A percentile compares a stretch with the other conserved stretches of the same genome.
Evolutionary conservation across 2,329 filamentous ascomycete genomes (phyloP).

Genomic region (Aspergillus sp.): DNA sequence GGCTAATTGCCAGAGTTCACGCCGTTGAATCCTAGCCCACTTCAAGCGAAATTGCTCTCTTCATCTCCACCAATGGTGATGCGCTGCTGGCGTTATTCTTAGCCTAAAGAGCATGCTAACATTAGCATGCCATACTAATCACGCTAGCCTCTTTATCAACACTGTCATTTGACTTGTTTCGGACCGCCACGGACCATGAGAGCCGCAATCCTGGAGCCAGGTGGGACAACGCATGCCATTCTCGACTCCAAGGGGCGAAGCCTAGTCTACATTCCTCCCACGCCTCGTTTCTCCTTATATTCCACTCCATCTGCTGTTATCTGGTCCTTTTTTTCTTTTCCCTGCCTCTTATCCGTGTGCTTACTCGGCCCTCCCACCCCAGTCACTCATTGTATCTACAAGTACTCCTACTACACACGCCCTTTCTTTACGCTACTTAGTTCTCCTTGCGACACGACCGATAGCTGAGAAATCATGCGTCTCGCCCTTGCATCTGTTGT

Average conservation of each 20-base stretch:
- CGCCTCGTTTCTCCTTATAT: neutral
- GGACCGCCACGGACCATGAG: neutral
- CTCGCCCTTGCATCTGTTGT: neutral
- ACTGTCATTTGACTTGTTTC: neutral
- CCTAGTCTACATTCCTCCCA: neutral
- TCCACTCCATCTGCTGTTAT: neutral
- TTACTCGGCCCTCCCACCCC: neutral
- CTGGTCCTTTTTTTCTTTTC: neutral
- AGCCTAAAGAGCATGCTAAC: neutral
- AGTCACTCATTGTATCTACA: neutral
- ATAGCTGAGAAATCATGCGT: neutral
- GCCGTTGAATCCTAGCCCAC: neutral
- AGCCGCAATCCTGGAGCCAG: neutral
- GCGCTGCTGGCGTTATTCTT: neutral
- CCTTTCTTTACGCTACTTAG: neutral
- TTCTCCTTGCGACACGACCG: too few relatives aligned
- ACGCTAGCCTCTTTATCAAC: neutral
- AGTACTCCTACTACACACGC: neutral
- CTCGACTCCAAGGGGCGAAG: neutral
- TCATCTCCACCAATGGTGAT: neutral
- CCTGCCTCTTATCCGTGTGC: neutral
- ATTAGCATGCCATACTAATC: neutral
- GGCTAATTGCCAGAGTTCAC: constrained; percentile 4
- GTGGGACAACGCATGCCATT: neutral
- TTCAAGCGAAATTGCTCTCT: neutral